A percentile compares a stretch with the other conserved stretches of the same genome.
These are phyloP conservation scores for Quercus lobata DNA, from an alignment of 331 rosid species.

Conservation along the genomic window DNA sequence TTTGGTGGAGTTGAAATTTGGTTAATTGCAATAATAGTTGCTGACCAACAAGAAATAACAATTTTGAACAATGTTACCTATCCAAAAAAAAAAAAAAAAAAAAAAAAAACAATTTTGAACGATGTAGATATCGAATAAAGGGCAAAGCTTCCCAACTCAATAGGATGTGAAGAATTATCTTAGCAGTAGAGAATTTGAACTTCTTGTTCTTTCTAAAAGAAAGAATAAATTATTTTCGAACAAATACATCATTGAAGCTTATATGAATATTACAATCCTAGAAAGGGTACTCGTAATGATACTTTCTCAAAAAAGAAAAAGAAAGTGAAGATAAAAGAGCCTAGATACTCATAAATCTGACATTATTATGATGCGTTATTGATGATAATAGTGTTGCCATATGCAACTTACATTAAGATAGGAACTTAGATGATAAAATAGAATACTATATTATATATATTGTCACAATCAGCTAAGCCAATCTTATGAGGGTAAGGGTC, in stretches of 20 bases:
- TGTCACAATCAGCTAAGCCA: background rate
- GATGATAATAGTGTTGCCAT: background rate
- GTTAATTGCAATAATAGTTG: background rate
- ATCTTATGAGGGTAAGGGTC: background rate
- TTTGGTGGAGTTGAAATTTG: background rate
- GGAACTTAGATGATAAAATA: background rate
- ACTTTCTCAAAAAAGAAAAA: background rate
- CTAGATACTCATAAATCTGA: slow-evolving; percentile 5
- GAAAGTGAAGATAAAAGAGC: background rate
- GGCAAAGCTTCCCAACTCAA: background rate
- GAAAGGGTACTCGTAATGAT: background rate
- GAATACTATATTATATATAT: background rate
- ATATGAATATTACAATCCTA: background rate
- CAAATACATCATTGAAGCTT: background rate
- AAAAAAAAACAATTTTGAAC: background rate
- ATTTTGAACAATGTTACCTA: too few relatives aligned
- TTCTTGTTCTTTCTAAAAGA: background rate
- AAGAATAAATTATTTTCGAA: background rate
- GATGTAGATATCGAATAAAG: background rate
- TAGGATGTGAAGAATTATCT: background rate
- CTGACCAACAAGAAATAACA: background rate
- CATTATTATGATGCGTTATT: background rate
- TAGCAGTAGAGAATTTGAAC: background rate
- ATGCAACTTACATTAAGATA: background rate
- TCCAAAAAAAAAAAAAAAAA: too few relatives aligned